Evolutionary conservation across 2,329 filamentous ascomycete species (phyloP), one percentile per base, ranked within the genome.

Genomic region (Pestalotiopsis sp.): DNA sequence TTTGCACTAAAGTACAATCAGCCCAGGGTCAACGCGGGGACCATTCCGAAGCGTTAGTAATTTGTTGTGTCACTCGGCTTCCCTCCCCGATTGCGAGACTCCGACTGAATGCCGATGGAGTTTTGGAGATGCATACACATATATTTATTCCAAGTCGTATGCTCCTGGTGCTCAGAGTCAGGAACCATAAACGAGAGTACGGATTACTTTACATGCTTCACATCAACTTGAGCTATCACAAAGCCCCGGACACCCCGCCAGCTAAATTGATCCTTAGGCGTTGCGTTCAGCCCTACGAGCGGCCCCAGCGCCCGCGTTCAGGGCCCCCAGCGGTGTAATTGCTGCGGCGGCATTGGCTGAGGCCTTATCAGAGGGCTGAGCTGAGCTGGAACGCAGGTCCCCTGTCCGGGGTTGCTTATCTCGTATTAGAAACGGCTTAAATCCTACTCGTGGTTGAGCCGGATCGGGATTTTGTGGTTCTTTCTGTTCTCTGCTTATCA

Each of bases 361-460:
- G 31, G 45, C 45, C 59, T 62, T 62, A 62, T 62, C 59, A 39
- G 27, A 62, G 12, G 31, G 25, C 27, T 27, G 57, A 59, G 23
- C 27, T 20, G 25, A 59, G 27, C 36, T 62, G 25, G 25, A 5
- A 3, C 14, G 20, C n/a, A 25, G 55, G 25, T 13, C 12, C n/a
- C 55, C 25, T 59, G 25, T 52, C 45, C 14, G 31, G 31, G 31
- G 31, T 36, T 59, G 23, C 57, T 59, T 59, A 59, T 62, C 59
- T 20, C 59, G 59, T 62, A 62, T 62, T 62, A 62, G 59, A 62
- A 62, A 62, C 31, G 38, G n/a, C 59, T 20, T 36, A 62, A 62
- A n/a, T 62, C 31, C 59, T 39, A 41, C 59, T 62, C 31, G 59
- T 39, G 38, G 27, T 14, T 36, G 27, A 39, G 45, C 14, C 17